A percentile compares a stretch with the other conserved stretches of the same genome.
These are phyloP conservation scores for Posidonia australis DNA, from an alignment of 106 monocot species.

Conservation along the genomic window DNA sequence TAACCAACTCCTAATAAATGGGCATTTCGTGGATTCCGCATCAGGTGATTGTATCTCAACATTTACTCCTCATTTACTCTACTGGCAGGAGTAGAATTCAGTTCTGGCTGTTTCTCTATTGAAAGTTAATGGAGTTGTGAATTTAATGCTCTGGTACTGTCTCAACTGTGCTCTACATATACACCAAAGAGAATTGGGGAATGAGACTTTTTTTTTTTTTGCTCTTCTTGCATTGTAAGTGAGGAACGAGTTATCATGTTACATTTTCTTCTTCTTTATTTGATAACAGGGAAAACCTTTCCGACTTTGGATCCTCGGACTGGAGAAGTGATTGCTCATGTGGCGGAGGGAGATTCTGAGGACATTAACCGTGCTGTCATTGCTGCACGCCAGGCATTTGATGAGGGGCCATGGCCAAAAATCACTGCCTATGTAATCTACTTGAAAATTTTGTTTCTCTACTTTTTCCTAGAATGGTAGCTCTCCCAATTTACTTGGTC, in stretches of 20 bases:
- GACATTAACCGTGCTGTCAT: conserved; percentile 71
- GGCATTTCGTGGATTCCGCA: conserved; percentile 71
- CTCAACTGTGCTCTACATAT: too few species aligned
- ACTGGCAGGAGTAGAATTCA: background rate
- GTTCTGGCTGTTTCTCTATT: background rate
- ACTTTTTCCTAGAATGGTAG: background rate
- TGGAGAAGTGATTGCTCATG: conserved; percentile 86
- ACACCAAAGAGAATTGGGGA: too few species aligned
- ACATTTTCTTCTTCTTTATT: background rate
- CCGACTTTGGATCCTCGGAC: conserved; percentile 90
- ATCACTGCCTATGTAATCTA: conserved; percentile 77
- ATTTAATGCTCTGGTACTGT: too few species aligned
- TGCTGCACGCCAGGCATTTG: conserved; percentile 94
- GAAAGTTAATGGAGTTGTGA: background rate
- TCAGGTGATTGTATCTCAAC: conserved; percentile 36
- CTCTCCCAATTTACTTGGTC: background rate
- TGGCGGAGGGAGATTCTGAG: conserved; percentile 83
- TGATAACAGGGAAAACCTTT: conserved; percentile 66
- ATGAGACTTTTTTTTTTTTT: background rate
- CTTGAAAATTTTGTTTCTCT: background rate
- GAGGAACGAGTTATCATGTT: background rate
- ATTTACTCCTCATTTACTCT: background rate
- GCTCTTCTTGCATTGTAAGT: background rate
- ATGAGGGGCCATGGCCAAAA: conserved; percentile 93
- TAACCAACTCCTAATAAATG: conserved; percentile 78